These are phyloP conservation scores for Nitzschia putrida DNA, from an alignment of 108 stramenopile genomes.

Conservation along the genomic window DNA sequence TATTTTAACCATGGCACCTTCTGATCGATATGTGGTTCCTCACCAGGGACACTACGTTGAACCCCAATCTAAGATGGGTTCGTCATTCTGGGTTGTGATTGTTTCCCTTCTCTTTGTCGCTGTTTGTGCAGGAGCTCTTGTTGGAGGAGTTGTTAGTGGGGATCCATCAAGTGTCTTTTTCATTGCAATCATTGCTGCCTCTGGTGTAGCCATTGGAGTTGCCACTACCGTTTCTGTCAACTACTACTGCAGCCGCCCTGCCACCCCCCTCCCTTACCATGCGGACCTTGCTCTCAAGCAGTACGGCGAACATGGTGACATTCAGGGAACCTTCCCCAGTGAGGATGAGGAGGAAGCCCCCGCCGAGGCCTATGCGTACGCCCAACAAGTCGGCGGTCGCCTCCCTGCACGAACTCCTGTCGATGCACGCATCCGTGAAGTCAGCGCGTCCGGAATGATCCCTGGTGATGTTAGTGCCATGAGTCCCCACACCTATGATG, in stretches of 20 bases:
- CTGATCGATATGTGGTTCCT: neutral
- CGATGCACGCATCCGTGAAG: conserved; percentile 18
- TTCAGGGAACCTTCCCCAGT: conserved; percentile 28
- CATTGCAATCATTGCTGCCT: conserved; percentile 34
- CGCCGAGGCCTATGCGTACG: conserved; percentile 4
- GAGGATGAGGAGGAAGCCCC: conserved; percentile 22
- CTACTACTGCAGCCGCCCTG: conserved; percentile 2
- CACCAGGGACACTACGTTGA: neutral
- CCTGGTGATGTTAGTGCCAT: conserved; percentile 37
- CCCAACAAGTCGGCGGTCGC: neutral
- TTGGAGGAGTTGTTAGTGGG: conserved; percentile 36
- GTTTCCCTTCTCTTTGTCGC: conserved; percentile 39
- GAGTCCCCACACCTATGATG: conserved; percentile 29
- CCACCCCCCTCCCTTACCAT: neutral
- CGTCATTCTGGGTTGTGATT: conserved; percentile 23
- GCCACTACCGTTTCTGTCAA: conserved; percentile 23
- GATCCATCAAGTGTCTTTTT: conserved; percentile 35
- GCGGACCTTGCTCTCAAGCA: neutral
- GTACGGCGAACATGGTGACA: conserved; percentile 10
- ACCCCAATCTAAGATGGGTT: neutral
- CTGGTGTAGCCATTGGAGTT: conserved; percentile 22
- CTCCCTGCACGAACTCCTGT: conserved; percentile 5
- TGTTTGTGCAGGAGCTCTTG: conserved; percentile 28
- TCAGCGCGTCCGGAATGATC: conserved; percentile 14
- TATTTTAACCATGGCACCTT: neutral